Percentiles rank a stretch among this genome's conserved stretches.
These are phyloP conservation scores for Fusarium pseudoanthophilum DNA, from an alignment of 2,329 filamentous ascomycete genomes.

Conservation along the genomic window DNA sequence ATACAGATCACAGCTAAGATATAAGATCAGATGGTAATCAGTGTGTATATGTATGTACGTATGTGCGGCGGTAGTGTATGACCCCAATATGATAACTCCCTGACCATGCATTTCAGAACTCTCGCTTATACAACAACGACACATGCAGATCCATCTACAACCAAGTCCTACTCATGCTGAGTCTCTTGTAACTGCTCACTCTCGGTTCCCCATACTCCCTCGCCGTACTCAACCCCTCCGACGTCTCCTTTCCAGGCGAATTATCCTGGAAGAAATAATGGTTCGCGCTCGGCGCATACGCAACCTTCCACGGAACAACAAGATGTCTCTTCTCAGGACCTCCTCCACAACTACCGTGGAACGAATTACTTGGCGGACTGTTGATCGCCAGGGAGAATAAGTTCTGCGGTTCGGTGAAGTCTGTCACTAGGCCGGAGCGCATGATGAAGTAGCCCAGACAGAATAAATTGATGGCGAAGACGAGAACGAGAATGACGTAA, in stretches of 20 bases:
- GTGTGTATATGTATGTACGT: neutral
- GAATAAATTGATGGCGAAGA: constrained; percentile 74
- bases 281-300: constrained; percentile 51
- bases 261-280: constrained; percentile 59
- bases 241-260: constrained; percentile 42
- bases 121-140: neutral
- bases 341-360: constrained; percentile 54
- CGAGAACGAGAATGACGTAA: constrained; percentile 71
- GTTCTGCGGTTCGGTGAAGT: constrained; percentile 82
- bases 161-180: constrained; percentile 44
- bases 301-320: constrained; percentile 56
- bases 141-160: constrained; percentile 24
- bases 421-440: constrained; percentile 72
- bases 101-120: neutral
- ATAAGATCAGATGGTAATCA: too few species aligned
- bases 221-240: constrained; percentile 50
- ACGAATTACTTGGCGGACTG: constrained; percentile 52
- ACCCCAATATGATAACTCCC: neutral
- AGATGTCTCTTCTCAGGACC: constrained; percentile 51
- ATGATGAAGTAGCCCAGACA: constrained; percentile 71
- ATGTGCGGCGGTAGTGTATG: neutral
- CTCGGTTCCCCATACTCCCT: constrained; percentile 26
- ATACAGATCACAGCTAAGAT: too few species aligned
- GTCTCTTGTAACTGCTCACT: constrained; percentile 44
- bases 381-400: constrained; percentile 79